Conservation (phyloP, 345 rosid genomes). For the Conringia planisiliqua region DNA sequence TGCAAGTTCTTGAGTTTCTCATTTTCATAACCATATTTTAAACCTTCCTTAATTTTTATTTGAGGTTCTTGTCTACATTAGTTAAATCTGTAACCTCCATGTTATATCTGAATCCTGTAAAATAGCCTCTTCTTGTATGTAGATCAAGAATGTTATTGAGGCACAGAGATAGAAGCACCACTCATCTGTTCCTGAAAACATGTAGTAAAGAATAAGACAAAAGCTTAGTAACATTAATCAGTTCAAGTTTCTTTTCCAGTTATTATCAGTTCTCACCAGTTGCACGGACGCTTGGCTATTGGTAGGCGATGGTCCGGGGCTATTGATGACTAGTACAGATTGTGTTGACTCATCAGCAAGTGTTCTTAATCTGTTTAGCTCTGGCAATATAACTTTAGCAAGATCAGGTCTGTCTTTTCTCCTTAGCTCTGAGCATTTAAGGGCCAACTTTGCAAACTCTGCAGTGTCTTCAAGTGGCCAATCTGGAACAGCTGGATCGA, state of each 20-base stretch:
- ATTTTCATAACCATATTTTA: background rate
- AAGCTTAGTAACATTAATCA: background rate
- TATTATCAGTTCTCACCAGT: constrained; percentile 36
- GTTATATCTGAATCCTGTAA: background rate
- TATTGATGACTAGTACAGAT: background rate
- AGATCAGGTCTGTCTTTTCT: constrained; percentile 85
- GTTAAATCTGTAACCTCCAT: constrained; percentile 1
- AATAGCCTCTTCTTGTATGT: background rate
- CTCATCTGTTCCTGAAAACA: constrained; percentile 27
- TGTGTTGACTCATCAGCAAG: constrained; percentile 55
- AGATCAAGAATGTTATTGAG: constrained; percentile 4
- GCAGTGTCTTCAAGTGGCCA: constrained; percentile 80
- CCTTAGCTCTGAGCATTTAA: constrained; percentile 70
- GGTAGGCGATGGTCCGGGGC: constrained; percentile 28
- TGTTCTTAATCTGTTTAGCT: constrained; percentile 61
- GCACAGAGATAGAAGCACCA: constrained; percentile 25
- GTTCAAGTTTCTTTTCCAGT: background rate
- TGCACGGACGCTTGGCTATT: constrained; percentile 34
- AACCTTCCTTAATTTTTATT: background rate
- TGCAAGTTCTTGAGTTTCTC: background rate
- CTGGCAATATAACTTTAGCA: constrained; percentile 60
- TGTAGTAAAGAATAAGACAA: background rate
- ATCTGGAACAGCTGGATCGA: constrained; percentile 60
- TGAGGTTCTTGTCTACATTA: background rate
- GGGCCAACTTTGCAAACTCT: constrained; percentile 54